Percentiles rank a stretch among this genome's conserved stretches.
Conservation (phyloP, 1,284 basidiomycete species). For the Takashimella tepidaria region DNA sequence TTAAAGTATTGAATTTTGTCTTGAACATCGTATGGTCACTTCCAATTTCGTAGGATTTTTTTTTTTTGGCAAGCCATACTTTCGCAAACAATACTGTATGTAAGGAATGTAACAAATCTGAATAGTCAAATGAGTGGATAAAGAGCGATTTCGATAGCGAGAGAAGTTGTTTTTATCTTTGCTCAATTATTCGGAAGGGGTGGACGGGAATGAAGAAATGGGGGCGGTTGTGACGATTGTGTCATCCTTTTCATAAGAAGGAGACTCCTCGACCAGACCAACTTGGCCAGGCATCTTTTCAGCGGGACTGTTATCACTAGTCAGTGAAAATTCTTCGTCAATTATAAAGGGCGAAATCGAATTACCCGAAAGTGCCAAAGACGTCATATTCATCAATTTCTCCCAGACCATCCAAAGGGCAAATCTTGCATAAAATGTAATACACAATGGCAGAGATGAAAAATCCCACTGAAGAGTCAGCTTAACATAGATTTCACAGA, state of each 20-base stretch:
- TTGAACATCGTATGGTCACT: too few species aligned
- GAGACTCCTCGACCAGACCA: background rate
- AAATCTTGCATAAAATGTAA: conserved; percentile 31
- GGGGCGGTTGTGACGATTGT: background rate
- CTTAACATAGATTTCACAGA: background rate
- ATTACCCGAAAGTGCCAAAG: conserved; percentile 33
- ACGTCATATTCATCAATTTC: conserved; percentile 37
- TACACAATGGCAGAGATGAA: conserved; percentile 34
- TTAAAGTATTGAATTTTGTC: too few species aligned
- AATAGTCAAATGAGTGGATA: too few species aligned
- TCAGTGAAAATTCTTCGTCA: too few species aligned
- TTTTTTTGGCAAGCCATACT: too few species aligned
- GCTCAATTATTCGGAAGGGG: background rate
- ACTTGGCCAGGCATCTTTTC: background rate
- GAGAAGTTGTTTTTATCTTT: too few species aligned
- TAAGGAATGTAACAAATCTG: too few species aligned
- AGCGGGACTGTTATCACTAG: background rate
- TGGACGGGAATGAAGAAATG: background rate
- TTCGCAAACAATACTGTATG: too few species aligned
- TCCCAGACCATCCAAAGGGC: conserved; percentile 19
- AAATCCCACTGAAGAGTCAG: conserved; percentile 31
- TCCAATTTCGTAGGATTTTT: too few species aligned
- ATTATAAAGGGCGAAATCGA: background rate
- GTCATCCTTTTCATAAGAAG: background rate
- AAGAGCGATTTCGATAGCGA: too few species aligned